Conservation (phyloP, 768 basidiomycete species). For the Lentinula raphanica region DNA sequence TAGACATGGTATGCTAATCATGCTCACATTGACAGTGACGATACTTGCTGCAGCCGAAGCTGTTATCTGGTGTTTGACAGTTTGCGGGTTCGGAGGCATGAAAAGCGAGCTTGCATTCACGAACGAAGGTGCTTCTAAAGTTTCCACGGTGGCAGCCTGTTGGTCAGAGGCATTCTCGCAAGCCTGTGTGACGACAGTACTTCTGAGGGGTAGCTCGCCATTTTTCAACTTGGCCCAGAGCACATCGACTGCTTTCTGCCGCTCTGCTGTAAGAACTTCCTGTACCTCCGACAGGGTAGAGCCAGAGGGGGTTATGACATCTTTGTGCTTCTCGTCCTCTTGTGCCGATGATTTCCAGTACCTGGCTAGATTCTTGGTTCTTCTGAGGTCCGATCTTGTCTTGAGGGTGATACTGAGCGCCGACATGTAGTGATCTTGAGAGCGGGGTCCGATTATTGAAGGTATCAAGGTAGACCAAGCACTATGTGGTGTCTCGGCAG, state of each 20-base stretch:
- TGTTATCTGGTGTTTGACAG: background rate
- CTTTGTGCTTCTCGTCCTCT: constrained; percentile 7
- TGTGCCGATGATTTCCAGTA: constrained; percentile 31
- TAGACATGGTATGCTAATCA: background rate
- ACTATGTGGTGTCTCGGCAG: constrained; percentile 16
- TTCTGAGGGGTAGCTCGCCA: constrained; percentile 10
- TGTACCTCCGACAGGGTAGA: constrained; percentile 10
- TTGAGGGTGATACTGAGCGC: constrained; percentile 26
- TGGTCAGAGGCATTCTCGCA: background rate
- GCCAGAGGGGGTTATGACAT: constrained; percentile 10
- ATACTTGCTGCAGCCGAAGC: constrained; percentile 3
- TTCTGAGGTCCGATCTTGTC: constrained; percentile 23
- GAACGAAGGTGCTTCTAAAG: background rate
- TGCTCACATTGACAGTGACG: constrained; percentile 1
- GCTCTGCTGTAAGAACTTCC: background rate
- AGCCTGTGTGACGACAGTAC: constrained; percentile 7
- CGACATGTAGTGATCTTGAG: constrained; percentile 28
- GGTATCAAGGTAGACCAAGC: constrained; percentile 25
- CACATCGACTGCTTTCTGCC: constrained; percentile 17
- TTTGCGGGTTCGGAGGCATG: background rate
- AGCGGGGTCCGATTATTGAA: constrained; percentile 17
- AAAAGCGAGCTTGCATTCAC: background rate
- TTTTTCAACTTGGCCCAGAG: constrained; percentile 13
- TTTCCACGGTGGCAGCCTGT: background rate
- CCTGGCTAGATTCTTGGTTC: constrained; percentile 23